A percentile compares a stretch with the other conserved stretches of the same genome.
Evolutionary conservation across 352 stramenopile species (phyloP).

Genomic region (Pythium rishiriense): DNA sequence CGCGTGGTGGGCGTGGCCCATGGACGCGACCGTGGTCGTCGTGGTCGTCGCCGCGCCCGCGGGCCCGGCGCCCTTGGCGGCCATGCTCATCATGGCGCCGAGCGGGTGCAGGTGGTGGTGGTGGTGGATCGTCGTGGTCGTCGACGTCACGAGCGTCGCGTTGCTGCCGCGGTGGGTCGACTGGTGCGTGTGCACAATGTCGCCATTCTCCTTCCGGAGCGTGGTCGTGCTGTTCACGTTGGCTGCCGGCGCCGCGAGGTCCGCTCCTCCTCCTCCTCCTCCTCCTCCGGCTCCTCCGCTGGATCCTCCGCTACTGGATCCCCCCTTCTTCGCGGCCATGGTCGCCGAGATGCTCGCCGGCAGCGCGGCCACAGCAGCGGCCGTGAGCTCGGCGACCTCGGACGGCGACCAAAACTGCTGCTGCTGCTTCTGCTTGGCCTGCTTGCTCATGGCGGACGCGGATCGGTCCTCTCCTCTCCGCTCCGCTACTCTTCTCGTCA

Average conservation of each 20-base stretch:
- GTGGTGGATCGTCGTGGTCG: conserved; percentile 76
- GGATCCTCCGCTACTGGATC: no score
- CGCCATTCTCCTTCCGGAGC: conserved; percentile 68
- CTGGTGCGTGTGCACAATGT: conserved; percentile 79
- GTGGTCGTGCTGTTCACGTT: conserved; percentile 48
- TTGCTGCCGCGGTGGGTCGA: conserved; percentile 72
- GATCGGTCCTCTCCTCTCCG: conserved; percentile 2
- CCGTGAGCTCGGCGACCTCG: conserved; percentile 76
- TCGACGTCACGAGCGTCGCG: conserved; percentile 73
- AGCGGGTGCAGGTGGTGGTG: conserved; percentile 34
- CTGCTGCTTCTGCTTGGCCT: conserved; percentile 55
- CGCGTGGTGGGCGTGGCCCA: conserved; percentile 35
- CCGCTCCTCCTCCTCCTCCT: conserved; percentile 1
- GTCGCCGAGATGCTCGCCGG: conserved; percentile 53
- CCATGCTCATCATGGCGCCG: conserved; percentile 11
- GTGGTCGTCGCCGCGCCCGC: conserved; percentile 6
- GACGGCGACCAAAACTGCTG: conserved; percentile 76
- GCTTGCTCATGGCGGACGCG: conserved; percentile 39
- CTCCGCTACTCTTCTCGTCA: background rate
- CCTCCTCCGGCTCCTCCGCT: no score
- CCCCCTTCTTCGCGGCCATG: conserved; percentile 23
- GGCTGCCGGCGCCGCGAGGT: no score
- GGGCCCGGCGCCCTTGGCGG: conserved; percentile 1
- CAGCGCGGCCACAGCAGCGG: conserved; percentile 65
- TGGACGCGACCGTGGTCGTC: conserved; percentile 24